phyloP scores from a whole-genome alignment of 495 filamentous ascomycete species.

The Cairneyella variabilis region DNA sequence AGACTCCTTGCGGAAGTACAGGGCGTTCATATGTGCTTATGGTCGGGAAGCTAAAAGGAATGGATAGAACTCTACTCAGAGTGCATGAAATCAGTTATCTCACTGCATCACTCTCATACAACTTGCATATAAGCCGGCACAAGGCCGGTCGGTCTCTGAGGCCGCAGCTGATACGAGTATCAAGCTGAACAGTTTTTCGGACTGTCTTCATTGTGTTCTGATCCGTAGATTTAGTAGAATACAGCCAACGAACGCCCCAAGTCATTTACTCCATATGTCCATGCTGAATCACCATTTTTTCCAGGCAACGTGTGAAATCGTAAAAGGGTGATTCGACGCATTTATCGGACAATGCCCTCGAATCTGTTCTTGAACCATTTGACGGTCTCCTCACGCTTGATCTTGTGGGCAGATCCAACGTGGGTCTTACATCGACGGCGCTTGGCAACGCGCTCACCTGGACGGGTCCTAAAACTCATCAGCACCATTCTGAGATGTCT shows the following conservation, averaged over 20 bases:
- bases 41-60: slow-evolving; percentile 35
- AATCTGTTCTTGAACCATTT: slow-evolving; percentile 99
- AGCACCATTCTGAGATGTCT: not conserved
- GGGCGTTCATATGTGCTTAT: no score
- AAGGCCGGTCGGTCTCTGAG: slow-evolving; percentile 63
- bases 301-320: no score
- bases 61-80: no score
- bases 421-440: slow-evolving; percentile 82
- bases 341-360: slow-evolving; percentile 51
- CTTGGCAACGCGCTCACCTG: slow-evolving; percentile 95
- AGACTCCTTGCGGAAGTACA: no score
- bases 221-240: slow-evolving; percentile 30
- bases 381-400: slow-evolving; percentile 89
- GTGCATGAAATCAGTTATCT: no score
- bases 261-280: slow-evolving; percentile 32
- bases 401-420: slow-evolving; percentile 85
- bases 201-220: slow-evolving; percentile 38
- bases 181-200: slow-evolving; percentile 38
- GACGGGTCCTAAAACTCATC: slow-evolving; percentile 52
- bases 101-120: not conserved
- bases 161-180: slow-evolving; percentile 50
- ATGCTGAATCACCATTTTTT: slow-evolving; percentile 26
- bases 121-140: slow-evolving; percentile 47
- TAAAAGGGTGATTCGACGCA: no score
- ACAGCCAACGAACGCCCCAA: slow-evolving; percentile 28